These are phyloP conservation scores for Penicilliopsis zonata DNA, from an alignment of 495 filamentous ascomycete genomes.

Conservation along the genomic window DNA sequence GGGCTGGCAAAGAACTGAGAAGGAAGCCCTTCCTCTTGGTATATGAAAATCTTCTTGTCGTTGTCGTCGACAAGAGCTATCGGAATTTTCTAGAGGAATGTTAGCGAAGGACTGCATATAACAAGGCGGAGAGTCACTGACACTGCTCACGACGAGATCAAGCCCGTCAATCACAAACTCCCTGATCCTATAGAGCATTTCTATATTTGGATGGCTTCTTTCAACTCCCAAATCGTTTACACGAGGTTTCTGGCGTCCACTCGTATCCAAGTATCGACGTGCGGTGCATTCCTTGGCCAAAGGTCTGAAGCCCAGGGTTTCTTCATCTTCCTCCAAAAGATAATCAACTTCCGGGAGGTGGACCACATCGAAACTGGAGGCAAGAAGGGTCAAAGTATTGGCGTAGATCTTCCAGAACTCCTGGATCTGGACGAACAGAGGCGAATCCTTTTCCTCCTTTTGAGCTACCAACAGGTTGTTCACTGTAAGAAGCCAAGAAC, in stretches of 20 bases:
- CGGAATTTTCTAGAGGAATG: slow-evolving; percentile 25
- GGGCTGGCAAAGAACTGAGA: slow-evolving; percentile 36
- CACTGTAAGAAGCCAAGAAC: slow-evolving; percentile 53
- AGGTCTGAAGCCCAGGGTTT: slow-evolving; percentile 63
- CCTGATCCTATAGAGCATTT: slow-evolving; percentile 58
- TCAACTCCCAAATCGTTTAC: slow-evolving; percentile 43
- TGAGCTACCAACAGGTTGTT: slow-evolving; percentile 37
- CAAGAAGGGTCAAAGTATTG: slow-evolving; percentile 50
- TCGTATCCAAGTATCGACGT: slow-evolving; percentile 33
- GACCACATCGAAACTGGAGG: slow-evolving; percentile 44
- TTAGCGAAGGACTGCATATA: slow-evolving; percentile 3
- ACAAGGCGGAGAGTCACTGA: slow-evolving; percentile 10
- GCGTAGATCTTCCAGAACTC: slow-evolving; percentile 66
- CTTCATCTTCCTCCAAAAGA: slow-evolving; percentile 65
- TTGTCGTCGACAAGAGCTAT: slow-evolving; percentile 33
- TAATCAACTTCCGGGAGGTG: slow-evolving; percentile 49
- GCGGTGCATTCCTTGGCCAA: slow-evolving; percentile 39
- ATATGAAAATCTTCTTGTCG: slow-evolving; percentile 41
- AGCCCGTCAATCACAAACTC: slow-evolving; percentile 58
- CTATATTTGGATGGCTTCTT: slow-evolving; percentile 49
- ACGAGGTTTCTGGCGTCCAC: slow-evolving; percentile 38
- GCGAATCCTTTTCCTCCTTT: slow-evolving; percentile 41
- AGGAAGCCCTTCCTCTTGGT: slow-evolving; percentile 42
- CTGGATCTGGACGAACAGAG: slow-evolving; percentile 45
- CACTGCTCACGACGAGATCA: slow-evolving; percentile 42